Percentiles rank a stretch among this genome's conserved stretches.
Evolutionary conservation across 129 eudicot species (phyloP).

Genomic region (Scalesia atractyloides): DNA sequence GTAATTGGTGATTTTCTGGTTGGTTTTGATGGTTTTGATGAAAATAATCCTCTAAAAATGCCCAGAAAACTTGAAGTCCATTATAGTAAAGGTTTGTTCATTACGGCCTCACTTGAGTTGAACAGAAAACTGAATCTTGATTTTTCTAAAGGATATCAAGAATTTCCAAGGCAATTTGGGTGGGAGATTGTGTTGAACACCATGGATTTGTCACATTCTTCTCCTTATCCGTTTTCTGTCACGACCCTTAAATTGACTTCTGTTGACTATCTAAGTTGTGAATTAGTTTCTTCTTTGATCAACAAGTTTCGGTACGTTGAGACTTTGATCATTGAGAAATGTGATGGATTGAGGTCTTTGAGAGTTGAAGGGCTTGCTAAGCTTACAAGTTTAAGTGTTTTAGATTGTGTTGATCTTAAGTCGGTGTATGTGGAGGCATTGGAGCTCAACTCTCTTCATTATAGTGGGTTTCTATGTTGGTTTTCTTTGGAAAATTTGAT

Average conservation of each 20-base stretch:
- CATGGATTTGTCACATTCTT: conserved; percentile 16
- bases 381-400: conserved; percentile 11
- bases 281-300: conserved; percentile 23
- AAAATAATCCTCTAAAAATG: conserved; percentile 17
- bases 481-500: neutral
- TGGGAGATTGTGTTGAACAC: conserved; percentile 29
- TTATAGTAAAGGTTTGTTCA: conserved; percentile 5
- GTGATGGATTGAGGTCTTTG: conserved; percentile 33
- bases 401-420: conserved; percentile 25
- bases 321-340: conserved; percentile 32
- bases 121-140: conserved; percentile 27
- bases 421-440: conserved; percentile 17
- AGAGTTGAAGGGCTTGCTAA: conserved; percentile 23
- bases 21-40: conserved; percentile 18
- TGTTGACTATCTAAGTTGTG: conserved; percentile 18
- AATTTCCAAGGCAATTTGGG: conserved; percentile 30
- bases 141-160: conserved; percentile 29
- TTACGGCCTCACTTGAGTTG: conserved; percentile 19
- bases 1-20: neutral
- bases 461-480: conserved; percentile 18
- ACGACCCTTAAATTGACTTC: conserved; percentile 28
- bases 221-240: conserved; percentile 15
- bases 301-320: conserved; percentile 33
- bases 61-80: conserved; percentile 25
- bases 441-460: conserved; percentile 26